Conservation (phyloP, 2,329 filamentous ascomycete species). For the Colletotrichum sublineola region DNA sequence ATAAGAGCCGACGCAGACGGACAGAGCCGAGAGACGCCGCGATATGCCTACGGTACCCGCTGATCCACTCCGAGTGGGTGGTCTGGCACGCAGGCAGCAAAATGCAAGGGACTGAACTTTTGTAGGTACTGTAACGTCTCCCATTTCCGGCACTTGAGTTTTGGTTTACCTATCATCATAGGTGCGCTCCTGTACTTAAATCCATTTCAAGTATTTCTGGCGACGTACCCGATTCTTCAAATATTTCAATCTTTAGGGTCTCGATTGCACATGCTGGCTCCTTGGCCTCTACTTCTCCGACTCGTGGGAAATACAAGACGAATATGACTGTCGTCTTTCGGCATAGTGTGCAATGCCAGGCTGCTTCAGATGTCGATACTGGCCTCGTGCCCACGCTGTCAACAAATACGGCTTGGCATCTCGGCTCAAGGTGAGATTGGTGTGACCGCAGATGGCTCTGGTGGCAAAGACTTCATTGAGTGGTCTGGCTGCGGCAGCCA, state of each 20-base stretch:
- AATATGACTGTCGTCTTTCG: not conserved
- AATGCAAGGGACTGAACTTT: no score
- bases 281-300: not conserved
- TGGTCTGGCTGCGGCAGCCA: not conserved
- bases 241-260: not conserved
- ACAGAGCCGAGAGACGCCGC: conserved; percentile 6
- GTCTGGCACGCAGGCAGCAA: not conserved
- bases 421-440: not conserved
- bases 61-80: not conserved
- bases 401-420: not conserved
- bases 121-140: not conserved
- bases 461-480: not conserved
- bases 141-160: not conserved
- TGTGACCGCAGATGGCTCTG: not conserved
- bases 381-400: no score
- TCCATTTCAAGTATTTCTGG: not conserved
- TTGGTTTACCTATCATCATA: not conserved
- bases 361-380: not conserved
- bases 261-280: not conserved
- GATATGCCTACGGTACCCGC: conserved; percentile 2
- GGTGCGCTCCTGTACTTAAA: not conserved
- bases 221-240: not conserved
- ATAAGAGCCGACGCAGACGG: conserved; percentile 7
- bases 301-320: not conserved
- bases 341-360: not conserved